Base-by-base conservation (phyloP, 2,329 filamentous ascomycete species). In the Aspergillus uvarum region DNA sequence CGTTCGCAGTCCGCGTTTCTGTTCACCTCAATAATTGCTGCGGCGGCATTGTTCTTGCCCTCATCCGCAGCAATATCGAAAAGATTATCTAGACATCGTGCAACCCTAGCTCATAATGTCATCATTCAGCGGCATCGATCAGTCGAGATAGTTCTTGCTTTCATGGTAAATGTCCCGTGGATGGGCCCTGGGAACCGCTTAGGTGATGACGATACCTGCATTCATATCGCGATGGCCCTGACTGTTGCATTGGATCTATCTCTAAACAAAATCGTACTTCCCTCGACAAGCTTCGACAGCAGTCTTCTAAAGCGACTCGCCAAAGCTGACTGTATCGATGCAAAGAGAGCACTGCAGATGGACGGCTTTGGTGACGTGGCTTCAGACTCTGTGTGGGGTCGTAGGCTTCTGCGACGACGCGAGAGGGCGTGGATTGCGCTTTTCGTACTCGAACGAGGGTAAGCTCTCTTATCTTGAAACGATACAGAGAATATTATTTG, bases 131-230 rank as follows among this genome's bases (percentile, higher is more conserved):
- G 87, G 2, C 83, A 86, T 67, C 83, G 87, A 58, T 91, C 89
- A 0, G 87, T 90, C 5, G 89, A 91, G 70, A 90, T 91, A 58
- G 86, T 91, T 0, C 77, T 91, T 1, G 89, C 87, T 0, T 91
- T 91, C 68, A 88, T 91, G 85, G 83, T 90, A 32, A 90, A 90
- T 62, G 83, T 91, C 6, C 89, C 89, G 0, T 91, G 89, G 89
- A 90, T 91, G 83, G 87, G 87, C 2, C 70, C 73, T 10, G 74
- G 72, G 4, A 67, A 66, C 24, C 64, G 65, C 47, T 56, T 75
- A 16, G 73, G 73, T 0, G 88, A 91, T 64, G 89, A 91, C 61
- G 88, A 90, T 67, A 90, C 89, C 0, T 90, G 87, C 59, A 83
- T 85, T 47, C 91, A 89, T 65, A 85, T 91, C 56, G 85, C 87